Base-by-base conservation (phyloP, 2,329 filamentous ascomycete species). In the Cytospora mali region DNA sequence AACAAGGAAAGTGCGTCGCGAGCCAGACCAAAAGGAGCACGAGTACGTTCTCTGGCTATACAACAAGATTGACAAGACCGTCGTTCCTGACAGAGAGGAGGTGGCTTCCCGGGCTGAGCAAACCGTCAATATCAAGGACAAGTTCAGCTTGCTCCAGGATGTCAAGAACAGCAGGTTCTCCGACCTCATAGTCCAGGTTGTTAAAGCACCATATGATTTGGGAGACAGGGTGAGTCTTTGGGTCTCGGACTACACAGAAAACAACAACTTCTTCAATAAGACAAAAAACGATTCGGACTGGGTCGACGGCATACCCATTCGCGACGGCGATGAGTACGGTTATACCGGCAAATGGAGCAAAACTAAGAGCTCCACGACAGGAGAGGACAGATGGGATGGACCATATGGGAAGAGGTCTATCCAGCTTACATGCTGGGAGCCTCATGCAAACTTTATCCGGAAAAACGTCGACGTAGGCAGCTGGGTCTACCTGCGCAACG, bases 231-330 rank as follows among this genome's bases (percentile, higher is more conserved):
- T 84, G 14, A 84, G 86, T 6, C 67, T 97, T 0, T 93, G 93
- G 79, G 77, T 96, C 21, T 90, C 91, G 0, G 93, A 97, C 74
- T 97, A 93, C 73, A 96, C 92, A 0, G 77, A 84, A 56, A 92
- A 97, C 69, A 70, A 79, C 0, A 64, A 70, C 1, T 87, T 97
- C 62, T 88, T 82, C 67, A 75, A 86, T 39, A 86, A 77, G 55
- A 69, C 70, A 13, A 74, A 69, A 63, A 71, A 72, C 27, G 69
- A 66, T 23, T 66, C 73, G 3, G 67, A 72, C 1, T 69, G 67
- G 25, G 66, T 72, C 2, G 67, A 73, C 1, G 72, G 72, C 7
- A 68, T 68, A 4, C 59, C 68, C 6, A 72, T 66, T 4, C 71
- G 72, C 6, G 81, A 85, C 53, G 83, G 83, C 4, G 85, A 89